Conservation (phyloP, 768 basidiomycete species). For the Tricholomella constricta region DNA sequence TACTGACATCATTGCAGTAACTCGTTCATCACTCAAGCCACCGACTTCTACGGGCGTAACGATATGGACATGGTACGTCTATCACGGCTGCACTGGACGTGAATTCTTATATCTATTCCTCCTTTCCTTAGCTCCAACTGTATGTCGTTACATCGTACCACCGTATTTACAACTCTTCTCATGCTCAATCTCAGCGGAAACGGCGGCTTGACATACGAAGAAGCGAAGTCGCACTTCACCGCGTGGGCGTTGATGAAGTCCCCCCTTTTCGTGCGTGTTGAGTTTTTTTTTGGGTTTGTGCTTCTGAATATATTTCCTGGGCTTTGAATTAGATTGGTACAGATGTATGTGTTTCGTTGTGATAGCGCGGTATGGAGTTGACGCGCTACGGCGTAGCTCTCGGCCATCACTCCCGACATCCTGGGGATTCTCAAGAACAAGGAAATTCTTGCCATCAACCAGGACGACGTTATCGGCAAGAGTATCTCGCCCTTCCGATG, state of each 20-base stretch:
- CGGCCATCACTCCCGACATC: conserved; percentile 47
- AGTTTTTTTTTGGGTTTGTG: too few species aligned
- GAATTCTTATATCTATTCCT: not conserved
- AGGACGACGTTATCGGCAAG: conserved; percentile 64
- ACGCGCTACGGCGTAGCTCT: conserved; percentile 33
- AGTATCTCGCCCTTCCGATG: conserved; percentile 68
- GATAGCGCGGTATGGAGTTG: not conserved
- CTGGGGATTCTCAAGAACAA: conserved; percentile 61
- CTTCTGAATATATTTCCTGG: not conserved
- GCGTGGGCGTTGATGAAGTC: conserved; percentile 73
- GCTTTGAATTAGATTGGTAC: conserved; percentile 11
- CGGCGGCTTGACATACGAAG: conserved; percentile 60
- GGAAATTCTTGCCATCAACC: conserved; percentile 70
- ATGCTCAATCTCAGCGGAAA: conserved; percentile 48
- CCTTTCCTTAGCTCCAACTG: conserved; percentile 52
- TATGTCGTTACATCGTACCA: conserved; percentile 24
- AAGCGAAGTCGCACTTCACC: conserved; percentile 70
- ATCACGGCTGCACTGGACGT: not conserved
- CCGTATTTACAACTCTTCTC: conserved; percentile 33
- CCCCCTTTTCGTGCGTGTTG: conserved; percentile 50
- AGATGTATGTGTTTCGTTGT: conserved; percentile 6
- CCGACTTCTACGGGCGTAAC: conserved; percentile 67
- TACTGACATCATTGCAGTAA: conserved; percentile 41
- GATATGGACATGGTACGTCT: conserved; percentile 72
- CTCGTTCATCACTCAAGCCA: conserved; percentile 65